These are phyloP conservation scores for Bolboschoenus planiculmis DNA, from an alignment of 176 grass and related monocot genomes.

Conservation along the genomic window DNA sequence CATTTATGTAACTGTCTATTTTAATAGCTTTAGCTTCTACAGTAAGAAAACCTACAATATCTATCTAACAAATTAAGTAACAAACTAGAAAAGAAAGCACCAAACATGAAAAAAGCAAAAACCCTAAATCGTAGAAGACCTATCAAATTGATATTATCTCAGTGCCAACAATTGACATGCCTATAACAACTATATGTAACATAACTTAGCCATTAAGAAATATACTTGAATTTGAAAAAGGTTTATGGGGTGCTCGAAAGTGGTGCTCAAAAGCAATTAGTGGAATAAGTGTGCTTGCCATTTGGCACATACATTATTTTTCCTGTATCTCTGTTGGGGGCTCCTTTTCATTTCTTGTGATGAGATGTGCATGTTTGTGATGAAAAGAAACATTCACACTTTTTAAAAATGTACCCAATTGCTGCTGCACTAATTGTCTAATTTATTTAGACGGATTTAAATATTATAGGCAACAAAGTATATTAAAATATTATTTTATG, in stretches of 20 bases:
- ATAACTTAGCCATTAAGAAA: conserved; percentile 7
- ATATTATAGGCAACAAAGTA: too few relatives aligned
- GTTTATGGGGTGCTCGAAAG: background rate
- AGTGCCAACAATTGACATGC: background rate
- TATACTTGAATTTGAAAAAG: conserved; percentile 1
- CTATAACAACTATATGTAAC: background rate
- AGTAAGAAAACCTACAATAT: background rate
- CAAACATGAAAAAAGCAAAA: background rate
- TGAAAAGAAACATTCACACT: background rate
- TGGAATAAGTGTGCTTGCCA: background rate
- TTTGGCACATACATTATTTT: background rate
- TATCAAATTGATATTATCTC: background rate
- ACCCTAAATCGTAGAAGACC: background rate
- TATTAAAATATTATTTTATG: too few relatives aligned
- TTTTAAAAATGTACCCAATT: background rate
- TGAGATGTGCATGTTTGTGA: background rate
- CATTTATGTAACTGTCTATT: background rate
- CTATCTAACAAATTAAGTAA: background rate
- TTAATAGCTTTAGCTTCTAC: background rate
- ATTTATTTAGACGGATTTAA: too few relatives aligned
- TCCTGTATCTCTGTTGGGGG: background rate
- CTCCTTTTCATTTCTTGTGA: conserved; percentile 1
- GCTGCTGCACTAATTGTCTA: background rate
- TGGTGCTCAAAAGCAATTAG: conserved; percentile 2
- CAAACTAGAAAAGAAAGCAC: background rate